Percentiles rank a stretch among this genome's conserved stretches.
These are phyloP conservation scores for Magnolia kwangsiensis DNA, from an alignment of 164 flowering plant genomes.

Conservation along the genomic window DNA sequence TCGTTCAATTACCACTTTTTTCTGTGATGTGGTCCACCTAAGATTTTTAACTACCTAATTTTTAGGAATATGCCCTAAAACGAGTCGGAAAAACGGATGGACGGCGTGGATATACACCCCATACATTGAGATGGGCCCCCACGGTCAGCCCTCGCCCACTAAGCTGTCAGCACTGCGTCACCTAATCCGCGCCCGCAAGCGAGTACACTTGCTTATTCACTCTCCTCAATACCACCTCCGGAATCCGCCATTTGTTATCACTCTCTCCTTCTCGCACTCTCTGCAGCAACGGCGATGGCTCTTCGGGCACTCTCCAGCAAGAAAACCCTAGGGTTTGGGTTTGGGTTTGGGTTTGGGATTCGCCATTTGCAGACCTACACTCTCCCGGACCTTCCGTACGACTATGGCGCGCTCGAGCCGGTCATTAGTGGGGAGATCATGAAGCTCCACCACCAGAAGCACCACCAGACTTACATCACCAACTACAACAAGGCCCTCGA, in stretches of 20 bases:
- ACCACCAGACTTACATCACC: constrained; percentile 84
- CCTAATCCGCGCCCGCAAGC: too few species aligned
- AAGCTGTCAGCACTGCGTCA: too few species aligned
- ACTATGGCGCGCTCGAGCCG: constrained; percentile 89
- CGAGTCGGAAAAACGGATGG: too few species aligned
- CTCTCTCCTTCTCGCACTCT: neutral
- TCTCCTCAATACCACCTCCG: neutral
- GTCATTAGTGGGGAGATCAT: constrained; percentile 89
- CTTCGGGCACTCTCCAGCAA: constrained; percentile 22
- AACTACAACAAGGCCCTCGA: constrained; percentile 91
- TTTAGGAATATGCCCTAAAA: too few species aligned
- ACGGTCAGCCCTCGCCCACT: too few species aligned
- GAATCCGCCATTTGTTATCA: neutral
- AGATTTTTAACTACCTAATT: too few species aligned
- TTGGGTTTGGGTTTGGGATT: constrained; percentile 16
- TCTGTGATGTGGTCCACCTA: too few species aligned
- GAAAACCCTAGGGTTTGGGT: constrained; percentile 12
- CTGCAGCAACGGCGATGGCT: constrained; percentile 24
- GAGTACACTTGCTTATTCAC: neutral
- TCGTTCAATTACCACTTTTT: too few species aligned
- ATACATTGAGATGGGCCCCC: too few species aligned
- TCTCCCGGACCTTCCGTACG: constrained; percentile 90
- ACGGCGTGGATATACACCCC: too few species aligned
- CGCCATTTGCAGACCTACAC: constrained; percentile 63
- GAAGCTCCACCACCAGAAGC: constrained; percentile 94